Conservation (phyloP, 352 stramenopile species). For the Globisporangium mamillatum region DNA sequence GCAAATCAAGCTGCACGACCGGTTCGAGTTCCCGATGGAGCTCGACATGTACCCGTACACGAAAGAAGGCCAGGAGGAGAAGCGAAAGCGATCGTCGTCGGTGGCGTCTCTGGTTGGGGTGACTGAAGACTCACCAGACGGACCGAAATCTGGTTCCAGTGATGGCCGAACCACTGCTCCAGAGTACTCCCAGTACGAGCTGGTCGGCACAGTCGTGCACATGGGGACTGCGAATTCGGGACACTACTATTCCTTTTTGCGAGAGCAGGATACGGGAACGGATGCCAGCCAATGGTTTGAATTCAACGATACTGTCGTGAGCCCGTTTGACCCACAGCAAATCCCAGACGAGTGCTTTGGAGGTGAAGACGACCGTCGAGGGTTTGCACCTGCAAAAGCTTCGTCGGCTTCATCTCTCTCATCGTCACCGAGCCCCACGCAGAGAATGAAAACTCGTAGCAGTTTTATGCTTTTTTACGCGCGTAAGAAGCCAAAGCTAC, state of each 20-base stretch:
- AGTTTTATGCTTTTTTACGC: slow-evolving; percentile 89
- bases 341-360: slow-evolving; percentile 78
- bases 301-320: slow-evolving; percentile 87
- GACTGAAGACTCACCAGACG: slow-evolving; percentile 11
- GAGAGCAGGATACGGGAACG: slow-evolving; percentile 46
- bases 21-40: slow-evolving; percentile 91
- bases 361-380: slow-evolving; percentile 40
- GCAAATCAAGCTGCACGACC: slow-evolving; percentile 92
- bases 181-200: slow-evolving; percentile 85
- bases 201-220: slow-evolving; percentile 87
- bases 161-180: slow-evolving; percentile 35
- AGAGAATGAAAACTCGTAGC: slow-evolving; percentile 76
- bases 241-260: slow-evolving; percentile 90
- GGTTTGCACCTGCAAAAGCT: background rate
- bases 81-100: slow-evolving; percentile 32
- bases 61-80: slow-evolving; percentile 80
- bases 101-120: slow-evolving; percentile 14
- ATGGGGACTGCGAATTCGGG: slow-evolving; percentile 85
- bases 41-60: slow-evolving; percentile 90
- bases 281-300: slow-evolving; percentile 69
- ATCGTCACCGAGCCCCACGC: slow-evolving; percentile 15
- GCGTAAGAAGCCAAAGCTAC: slow-evolving; percentile 44
- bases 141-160: slow-evolving; percentile 21
- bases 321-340: slow-evolving; percentile 61
- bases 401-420: slow-evolving; percentile 18